These are phyloP conservation scores for Aspergillus phoenicis DNA, from an alignment of 2,329 filamentous ascomycete species.

Conservation along the genomic window DNA sequence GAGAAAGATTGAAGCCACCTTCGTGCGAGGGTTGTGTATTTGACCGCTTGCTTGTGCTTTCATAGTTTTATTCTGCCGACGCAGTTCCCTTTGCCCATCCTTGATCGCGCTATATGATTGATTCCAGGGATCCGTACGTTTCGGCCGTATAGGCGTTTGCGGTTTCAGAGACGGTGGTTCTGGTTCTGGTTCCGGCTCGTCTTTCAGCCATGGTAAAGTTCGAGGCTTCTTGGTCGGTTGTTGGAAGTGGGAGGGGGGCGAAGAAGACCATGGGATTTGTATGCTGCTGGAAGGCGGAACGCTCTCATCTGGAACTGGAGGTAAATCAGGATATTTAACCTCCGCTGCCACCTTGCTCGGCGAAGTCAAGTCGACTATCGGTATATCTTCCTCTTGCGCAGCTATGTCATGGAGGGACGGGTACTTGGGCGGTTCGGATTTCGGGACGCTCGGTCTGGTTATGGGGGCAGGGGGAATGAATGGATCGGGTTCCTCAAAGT, in stretches of 20 bases:
- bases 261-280: slow-evolving; percentile 71
- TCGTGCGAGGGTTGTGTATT: slow-evolving; percentile 39
- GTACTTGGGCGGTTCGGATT: slow-evolving; percentile 5
- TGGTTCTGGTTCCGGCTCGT: slow-evolving; percentile 28
- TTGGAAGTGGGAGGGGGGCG: slow-evolving; percentile 50
- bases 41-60: slow-evolving; percentile 46
- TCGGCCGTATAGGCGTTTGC: slow-evolving; percentile 51
- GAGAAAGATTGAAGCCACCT: slow-evolving; percentile 65
- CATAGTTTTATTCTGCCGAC: slow-evolving; percentile 60
- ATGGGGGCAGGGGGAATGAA: slow-evolving; percentile 26
- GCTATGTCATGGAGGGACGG: slow-evolving; percentile 10
- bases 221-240: slow-evolving; percentile 60
- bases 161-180: slow-evolving; percentile 28
- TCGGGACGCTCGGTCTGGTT: slow-evolving; percentile 11
- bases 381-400: slow-evolving; percentile 2
- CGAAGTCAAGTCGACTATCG: slow-evolving; percentile 5
- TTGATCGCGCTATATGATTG: slow-evolving; percentile 73
- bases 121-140: slow-evolving; percentile 64
- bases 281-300: slow-evolving; percentile 54
- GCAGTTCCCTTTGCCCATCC: slow-evolving; percentile 72
- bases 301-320: slow-evolving; percentile 33
- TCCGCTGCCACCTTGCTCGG: slow-evolving; percentile 25
- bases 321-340: slow-evolving; percentile 41
- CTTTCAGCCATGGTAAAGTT: slow-evolving; percentile 62
- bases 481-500: slow-evolving; percentile 45